Evolutionary conservation across 345 rosid species (phyloP), one percentile per base, ranked within the genome.

Genomic region (Zanthoxylum bungeanum): DNA sequence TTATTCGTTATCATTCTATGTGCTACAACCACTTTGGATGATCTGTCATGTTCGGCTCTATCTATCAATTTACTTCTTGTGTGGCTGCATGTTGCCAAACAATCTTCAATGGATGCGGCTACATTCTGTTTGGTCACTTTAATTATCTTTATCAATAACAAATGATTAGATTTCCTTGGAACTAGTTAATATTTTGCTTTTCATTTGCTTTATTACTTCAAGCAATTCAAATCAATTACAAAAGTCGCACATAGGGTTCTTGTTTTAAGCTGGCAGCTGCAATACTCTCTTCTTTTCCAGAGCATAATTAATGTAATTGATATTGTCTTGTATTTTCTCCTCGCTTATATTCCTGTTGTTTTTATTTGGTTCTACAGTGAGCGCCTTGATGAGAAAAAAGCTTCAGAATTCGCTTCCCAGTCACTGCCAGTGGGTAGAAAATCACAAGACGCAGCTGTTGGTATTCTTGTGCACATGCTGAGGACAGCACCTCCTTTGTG

Each of bases 391-490:
- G 79, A 83, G 55, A 76, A 70, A 75, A 88, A 74, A 64, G 66
- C 72, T 65, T 75, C 84, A 21, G 91, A 85, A 46, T 73, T 77
- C 28, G 78, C 79, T 68, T 77, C 89, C 5, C 82, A 82, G 49
- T 74, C 87, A 6, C 74, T 66, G 37, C 71, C 85, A 24, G 30
- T 77, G 73, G 91, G 88, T 31, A 78, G 75, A 75, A 85, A 84
- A 79, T 93, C 98, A 11, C 97, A 85, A 73, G 91, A 85, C 68
- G 98, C 97, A 47, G 97, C 97, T 28, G 93, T 93, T n/a, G 98
- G 97, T 50, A 77, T 87, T 55, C 88, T 93, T 34, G 97, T 93
- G 77, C 92, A 83, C 71, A 78, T 89, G 93, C 84, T 93, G 66
- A 81, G 91, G 75, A 85, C 85, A 27, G 98, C 98, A 51, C 89